Conservation (phyloP, 257 asterid genomes). For the Henckelia pumila region DNA sequence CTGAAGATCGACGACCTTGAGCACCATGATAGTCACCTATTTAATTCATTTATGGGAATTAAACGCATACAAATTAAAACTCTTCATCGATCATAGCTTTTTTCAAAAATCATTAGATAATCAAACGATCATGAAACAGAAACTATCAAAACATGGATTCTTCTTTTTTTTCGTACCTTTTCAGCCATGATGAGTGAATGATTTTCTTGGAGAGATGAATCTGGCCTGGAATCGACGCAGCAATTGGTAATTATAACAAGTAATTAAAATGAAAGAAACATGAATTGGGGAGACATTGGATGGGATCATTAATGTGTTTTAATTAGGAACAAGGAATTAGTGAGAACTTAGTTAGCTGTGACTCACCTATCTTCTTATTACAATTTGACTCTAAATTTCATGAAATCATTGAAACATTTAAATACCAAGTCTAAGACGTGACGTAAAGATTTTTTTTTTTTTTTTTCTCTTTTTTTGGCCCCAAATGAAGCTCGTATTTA, state of each 20-base stretch:
- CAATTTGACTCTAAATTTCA: conserved; percentile 23
- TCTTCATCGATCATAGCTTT: no score
- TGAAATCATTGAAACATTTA: conserved; percentile 23
- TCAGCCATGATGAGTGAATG: conserved; percentile 30
- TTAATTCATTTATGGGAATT: no score
- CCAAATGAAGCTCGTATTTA: no score
- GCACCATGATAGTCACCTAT: conserved; percentile 64
- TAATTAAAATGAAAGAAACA: conserved; percentile 21
- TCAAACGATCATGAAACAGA: no score
- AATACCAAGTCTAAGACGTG: no score
- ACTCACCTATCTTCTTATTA: neutral
- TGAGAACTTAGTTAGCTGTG: neutral
- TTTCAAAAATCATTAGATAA: conserved; percentile 5
- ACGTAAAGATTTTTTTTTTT: no score
- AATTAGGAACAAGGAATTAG: conserved; percentile 12
- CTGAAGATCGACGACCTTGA: conserved; percentile 74
- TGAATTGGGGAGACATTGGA: neutral
- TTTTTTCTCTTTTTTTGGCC: no score
- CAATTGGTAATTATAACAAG: neutral
- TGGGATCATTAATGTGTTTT: neutral
- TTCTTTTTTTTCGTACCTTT: conserved; percentile 26
- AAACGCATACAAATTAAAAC: no score
- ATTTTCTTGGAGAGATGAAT: neutral
- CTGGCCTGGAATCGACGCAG: neutral
- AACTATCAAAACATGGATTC: no score